Evolutionary conservation across 192 early-diverging fungal genomes (phyloP).

Genomic region (Coemansia sp.): DNA sequence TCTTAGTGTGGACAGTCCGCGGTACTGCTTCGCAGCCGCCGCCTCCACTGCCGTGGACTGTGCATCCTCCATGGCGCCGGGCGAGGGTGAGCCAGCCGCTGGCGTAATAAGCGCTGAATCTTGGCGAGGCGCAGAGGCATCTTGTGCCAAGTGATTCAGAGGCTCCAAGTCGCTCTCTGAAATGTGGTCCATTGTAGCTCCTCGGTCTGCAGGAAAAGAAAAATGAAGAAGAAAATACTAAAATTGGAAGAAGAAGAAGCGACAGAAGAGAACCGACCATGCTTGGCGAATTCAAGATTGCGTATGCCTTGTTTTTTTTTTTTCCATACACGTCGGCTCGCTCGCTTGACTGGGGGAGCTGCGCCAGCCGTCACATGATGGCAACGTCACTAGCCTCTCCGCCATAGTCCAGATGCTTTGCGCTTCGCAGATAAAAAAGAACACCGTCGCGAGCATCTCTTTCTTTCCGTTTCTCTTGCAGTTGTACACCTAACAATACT

Average conservation of each 20-base stretch:
- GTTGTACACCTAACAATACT: background rate
- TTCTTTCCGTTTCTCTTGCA: background rate
- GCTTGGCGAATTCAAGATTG: background rate
- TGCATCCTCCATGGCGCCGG: background rate
- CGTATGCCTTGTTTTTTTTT: background rate
- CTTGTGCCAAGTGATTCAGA: constrained; percentile 7
- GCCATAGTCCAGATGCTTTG: background rate
- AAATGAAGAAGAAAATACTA: constrained; percentile 1
- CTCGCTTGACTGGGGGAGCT: background rate
- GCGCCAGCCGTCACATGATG: background rate
- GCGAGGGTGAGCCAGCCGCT: background rate
- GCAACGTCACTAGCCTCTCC: background rate
- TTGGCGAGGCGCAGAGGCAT: constrained; percentile 3
- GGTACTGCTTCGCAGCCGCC: background rate
- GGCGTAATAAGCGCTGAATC: constrained; percentile 3
- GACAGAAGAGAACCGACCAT: background rate
- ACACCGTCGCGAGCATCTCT: background rate
- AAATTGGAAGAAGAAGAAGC: background rate
- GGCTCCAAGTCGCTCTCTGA: constrained; percentile 16
- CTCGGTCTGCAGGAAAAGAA: background rate
- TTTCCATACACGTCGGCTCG: background rate
- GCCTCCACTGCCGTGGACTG: background rate
- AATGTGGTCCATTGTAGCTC: constrained; percentile 19
- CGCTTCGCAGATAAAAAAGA: background rate
- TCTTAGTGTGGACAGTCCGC: background rate